Evolutionary conservation across 2,329 filamentous ascomycete genomes (phyloP).

Genomic region (Paecilomyces niveus): DNA sequence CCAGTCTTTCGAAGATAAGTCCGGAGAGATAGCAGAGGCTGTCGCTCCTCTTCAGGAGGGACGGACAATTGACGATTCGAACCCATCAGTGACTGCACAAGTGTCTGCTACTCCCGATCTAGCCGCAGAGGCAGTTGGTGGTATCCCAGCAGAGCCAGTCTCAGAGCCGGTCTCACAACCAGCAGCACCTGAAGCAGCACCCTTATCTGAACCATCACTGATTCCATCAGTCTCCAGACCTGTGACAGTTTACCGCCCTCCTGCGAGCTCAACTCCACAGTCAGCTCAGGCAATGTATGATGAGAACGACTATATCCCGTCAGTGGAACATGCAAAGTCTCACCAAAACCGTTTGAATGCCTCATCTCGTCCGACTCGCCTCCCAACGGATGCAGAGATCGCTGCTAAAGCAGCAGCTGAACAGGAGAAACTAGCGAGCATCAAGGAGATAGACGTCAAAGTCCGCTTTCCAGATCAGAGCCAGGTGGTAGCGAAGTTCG

Average conservation of each 20-base stretch:
- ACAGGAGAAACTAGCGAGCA: constrained; percentile 56
- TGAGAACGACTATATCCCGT: constrained; percentile 72
- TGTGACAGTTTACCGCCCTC: constrained; percentile 70
- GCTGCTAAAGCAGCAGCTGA: constrained; percentile 61
- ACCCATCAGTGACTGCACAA: constrained; percentile 5
- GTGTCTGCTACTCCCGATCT: constrained; percentile 9
- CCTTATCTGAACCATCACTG: constrained; percentile 14
- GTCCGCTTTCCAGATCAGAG: constrained; percentile 85
- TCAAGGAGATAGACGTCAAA: constrained; percentile 65
- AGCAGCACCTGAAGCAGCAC: constrained; percentile 1
- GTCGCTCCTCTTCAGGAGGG: constrained; percentile 1
- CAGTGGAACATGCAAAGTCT: constrained; percentile 77
- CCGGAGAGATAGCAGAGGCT: constrained; percentile 11
- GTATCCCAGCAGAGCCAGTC: not conserved
- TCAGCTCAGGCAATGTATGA: constrained; percentile 62
- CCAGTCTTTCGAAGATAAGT: constrained; percentile 37
- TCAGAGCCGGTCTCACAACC: not conserved
- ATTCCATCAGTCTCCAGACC: constrained; percentile 35
- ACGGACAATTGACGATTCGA: not conserved
- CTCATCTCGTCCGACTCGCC: constrained; percentile 69
- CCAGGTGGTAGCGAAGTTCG: constrained; percentile 65
- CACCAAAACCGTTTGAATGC: constrained; percentile 67
- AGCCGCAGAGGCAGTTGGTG: constrained; percentile 7
- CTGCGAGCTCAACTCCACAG: constrained; percentile 63
- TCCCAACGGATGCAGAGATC: constrained; percentile 77